phyloP scores from a whole-genome alignment of 306 rosid genomes.

The Prunus dulcis region DNA sequence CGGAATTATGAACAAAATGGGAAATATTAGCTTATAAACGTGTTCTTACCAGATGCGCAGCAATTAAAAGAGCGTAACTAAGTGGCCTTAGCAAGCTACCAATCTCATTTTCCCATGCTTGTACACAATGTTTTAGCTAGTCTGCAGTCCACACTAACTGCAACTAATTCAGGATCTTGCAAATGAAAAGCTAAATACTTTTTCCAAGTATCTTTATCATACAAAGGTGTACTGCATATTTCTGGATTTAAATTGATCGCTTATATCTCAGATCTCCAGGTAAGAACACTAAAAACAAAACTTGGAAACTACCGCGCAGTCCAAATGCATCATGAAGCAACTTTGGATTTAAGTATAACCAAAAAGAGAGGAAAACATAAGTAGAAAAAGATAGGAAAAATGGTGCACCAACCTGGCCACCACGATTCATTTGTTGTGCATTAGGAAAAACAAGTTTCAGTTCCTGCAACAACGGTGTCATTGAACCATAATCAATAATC shows the following conservation, averaged over 20 bases:
- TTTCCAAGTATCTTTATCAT: neutral
- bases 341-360: neutral
- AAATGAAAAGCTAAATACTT: neutral
- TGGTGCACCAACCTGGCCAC: constrained; percentile 72
- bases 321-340: neutral
- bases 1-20: too few relatives aligned
- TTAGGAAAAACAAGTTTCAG: constrained; percentile 82
- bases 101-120: neutral
- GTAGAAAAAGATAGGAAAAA: neutral
- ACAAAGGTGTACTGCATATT: neutral
- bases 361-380: neutral
- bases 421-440: constrained; percentile 89
- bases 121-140: neutral
- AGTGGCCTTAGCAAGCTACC: neutral
- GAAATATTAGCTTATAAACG: too few relatives aligned
- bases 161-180: too few relatives aligned
- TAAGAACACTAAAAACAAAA: neutral
- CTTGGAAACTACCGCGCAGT: neutral
- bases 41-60: neutral
- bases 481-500: constrained; percentile 6
- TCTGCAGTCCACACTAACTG: neutral
- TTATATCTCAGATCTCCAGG: neutral
- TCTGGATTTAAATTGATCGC: neutral
- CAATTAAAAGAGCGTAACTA: neutral
- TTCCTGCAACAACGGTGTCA: constrained; percentile 49